phyloP scores from a whole-genome alignment of 2,329 filamentous ascomycete species.

The Talaromyces sp. region DNA sequence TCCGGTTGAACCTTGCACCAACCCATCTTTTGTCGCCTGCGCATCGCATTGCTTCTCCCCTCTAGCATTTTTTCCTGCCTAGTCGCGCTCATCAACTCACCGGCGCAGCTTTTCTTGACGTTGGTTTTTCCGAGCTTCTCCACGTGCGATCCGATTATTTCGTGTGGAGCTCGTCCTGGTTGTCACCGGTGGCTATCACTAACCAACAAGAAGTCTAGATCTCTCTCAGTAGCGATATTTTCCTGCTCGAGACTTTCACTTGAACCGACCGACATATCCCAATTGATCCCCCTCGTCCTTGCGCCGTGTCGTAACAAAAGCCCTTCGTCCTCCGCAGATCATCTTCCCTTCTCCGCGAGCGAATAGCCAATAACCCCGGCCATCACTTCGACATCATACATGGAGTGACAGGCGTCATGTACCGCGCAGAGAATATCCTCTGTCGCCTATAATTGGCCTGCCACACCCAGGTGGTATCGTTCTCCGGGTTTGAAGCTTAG shows the following conservation, averaged over 20 bases:
- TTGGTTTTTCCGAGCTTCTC: background rate
- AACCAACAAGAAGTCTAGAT: background rate
- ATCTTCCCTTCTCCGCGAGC: background rate
- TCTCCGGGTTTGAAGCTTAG: background rate
- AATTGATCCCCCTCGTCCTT: background rate
- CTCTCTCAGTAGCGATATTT: background rate
- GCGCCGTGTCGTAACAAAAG: background rate
- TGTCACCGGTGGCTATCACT: background rate
- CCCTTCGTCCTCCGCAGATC: background rate
- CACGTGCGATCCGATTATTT: background rate
- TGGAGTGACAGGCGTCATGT: background rate
- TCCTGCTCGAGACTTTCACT: background rate
- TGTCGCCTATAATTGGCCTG: background rate
- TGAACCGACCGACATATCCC: background rate
- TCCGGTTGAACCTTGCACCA: background rate
- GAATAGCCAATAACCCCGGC: background rate
- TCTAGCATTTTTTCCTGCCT: background rate
- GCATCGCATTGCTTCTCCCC: background rate
- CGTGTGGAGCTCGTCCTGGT: background rate
- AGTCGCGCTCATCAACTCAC: background rate
- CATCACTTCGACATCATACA: background rate
- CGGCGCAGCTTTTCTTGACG: background rate
- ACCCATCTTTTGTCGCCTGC: background rate
- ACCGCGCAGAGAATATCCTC: background rate
- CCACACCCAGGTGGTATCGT: background rate